Evolutionary conservation across 2,329 filamentous ascomycete genomes (phyloP).

Genomic region (Phoma sp.): DNA sequence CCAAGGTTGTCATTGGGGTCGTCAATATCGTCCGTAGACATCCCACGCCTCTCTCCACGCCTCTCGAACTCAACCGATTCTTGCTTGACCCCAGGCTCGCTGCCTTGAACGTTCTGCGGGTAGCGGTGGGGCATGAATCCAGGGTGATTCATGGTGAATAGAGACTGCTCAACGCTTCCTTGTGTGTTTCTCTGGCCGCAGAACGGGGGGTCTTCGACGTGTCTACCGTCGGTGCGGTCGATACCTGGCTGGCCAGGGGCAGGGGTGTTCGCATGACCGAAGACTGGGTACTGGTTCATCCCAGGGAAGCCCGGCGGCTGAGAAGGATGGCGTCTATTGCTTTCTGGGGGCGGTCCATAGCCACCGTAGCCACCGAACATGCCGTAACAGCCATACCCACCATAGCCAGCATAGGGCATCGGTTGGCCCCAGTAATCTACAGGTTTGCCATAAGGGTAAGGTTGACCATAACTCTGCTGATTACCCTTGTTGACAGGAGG

Average conservation of each 20-base stretch:
- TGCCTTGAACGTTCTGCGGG: not conserved
- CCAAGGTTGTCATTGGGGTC: not conserved
- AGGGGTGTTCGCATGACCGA: constrained; percentile 2
- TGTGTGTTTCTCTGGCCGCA: not conserved
- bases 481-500: not conserved
- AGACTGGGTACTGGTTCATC: constrained; percentile 6
- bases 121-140: not conserved
- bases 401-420: constrained; percentile 11
- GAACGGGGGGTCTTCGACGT: not conserved
- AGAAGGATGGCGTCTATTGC: constrained; percentile 1
- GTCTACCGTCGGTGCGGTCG: not conserved
- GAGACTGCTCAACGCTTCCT: not conserved
- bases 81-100: constrained; percentile 21
- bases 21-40: constrained; percentile 5
- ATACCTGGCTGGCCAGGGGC: constrained; percentile 1
- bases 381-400: constrained; percentile 3
- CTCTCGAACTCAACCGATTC: constrained; percentile 21
- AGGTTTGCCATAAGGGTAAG: not conserved
- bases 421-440: constrained; percentile 14
- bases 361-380: constrained; percentile 1
- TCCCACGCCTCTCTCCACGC: constrained; percentile 7
- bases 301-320: not conserved
- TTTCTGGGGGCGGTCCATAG: not conserved
- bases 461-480: constrained; percentile 1
- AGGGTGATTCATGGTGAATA: not conserved